A percentile compares a stretch with the other conserved stretches of the same genome.
These are phyloP conservation scores for Dictyostelium discoideum DNA, from an alignment of 78 protist genomes.

Conservation along the genomic window DNA sequence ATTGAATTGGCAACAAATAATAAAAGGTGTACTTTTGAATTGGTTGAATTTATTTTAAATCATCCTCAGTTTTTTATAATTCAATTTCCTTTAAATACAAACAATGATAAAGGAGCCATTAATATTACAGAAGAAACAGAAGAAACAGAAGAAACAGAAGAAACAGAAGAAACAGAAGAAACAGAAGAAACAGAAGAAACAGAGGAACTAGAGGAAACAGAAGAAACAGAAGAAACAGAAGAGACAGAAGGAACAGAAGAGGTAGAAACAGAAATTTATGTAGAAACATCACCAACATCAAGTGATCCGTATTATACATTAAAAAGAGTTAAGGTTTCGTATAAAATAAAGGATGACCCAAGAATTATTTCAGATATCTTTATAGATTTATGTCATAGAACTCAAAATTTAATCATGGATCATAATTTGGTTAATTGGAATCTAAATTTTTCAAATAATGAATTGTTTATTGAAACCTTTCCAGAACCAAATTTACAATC, in stretches of 20 bases:
- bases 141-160: too few species aligned
- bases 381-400: not conserved
- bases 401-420: not conserved
- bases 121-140: too few species aligned
- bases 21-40: not conserved
- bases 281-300: not conserved
- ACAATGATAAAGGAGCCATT: too few species aligned
- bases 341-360: not conserved
- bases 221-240: too few species aligned
- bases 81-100: not conserved
- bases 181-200: too few species aligned
- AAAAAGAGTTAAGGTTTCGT: not conserved
- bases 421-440: not conserved
- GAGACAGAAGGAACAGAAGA: too few species aligned
- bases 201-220: too few species aligned
- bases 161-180: too few species aligned
- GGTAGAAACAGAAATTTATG: too few species aligned
- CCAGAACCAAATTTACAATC: not conserved
- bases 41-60: not conserved
- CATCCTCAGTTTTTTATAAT: not conserved
- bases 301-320: not conserved
- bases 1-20: not conserved
- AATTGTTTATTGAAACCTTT: not conserved
- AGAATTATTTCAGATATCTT: not conserved
- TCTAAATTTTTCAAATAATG: not conserved